phyloP scores from a whole-genome alignment of 2,329 filamentous ascomycete genomes.

The Tolypocladium guangdongense region DNA sequence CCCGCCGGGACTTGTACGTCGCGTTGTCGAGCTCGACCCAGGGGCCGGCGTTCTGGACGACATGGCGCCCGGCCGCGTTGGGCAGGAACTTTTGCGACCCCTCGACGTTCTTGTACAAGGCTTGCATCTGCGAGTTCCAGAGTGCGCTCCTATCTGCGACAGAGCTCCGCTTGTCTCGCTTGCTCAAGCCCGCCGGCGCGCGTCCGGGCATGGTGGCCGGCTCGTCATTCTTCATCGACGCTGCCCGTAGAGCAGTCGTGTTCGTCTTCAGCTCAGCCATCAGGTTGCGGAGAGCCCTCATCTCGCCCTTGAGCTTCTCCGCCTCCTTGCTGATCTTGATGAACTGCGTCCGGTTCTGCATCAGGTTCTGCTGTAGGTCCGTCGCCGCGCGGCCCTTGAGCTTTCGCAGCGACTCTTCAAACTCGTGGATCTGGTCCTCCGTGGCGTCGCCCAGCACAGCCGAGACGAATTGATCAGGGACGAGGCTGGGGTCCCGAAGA shows the following conservation, averaged over 20 bases:
- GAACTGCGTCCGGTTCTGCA: constrained; percentile 94
- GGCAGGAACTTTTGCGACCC: constrained; percentile 95
- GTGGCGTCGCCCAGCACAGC: constrained; percentile 71
- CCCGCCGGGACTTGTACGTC: constrained; percentile 84
- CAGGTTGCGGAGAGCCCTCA: constrained; percentile 78
- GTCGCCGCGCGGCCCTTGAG: constrained; percentile 68
- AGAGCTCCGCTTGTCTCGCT: constrained; percentile 78
- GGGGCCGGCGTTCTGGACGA: constrained; percentile 80
- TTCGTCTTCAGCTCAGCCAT: constrained; percentile 88
- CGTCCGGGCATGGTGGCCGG: constrained; percentile 37
- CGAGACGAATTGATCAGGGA: constrained; percentile 69
- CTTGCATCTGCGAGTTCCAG: constrained; percentile 59
- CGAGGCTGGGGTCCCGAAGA: constrained; percentile 67
- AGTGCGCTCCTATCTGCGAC: constrained; percentile 59
- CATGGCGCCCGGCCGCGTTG: constrained; percentile 80
- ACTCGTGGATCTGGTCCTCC: constrained; percentile 76
- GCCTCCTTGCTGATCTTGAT: constrained; percentile 99
- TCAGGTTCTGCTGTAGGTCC: constrained; percentile 89
- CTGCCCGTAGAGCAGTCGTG: constrained; percentile 52
- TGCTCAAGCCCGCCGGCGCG: constrained; percentile 46
- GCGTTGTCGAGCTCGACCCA: constrained; percentile 98
- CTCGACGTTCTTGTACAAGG: constrained; percentile 94
- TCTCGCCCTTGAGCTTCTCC: constrained; percentile 92
- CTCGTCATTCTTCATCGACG: constrained; percentile 41
- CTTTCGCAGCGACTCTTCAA: constrained; percentile 63